Percentiles rank a stretch among this genome's conserved stretches.
Conservation (phyloP, 371 early-diverging fungal genomes). For the Apophysomyces sp. region DNA sequence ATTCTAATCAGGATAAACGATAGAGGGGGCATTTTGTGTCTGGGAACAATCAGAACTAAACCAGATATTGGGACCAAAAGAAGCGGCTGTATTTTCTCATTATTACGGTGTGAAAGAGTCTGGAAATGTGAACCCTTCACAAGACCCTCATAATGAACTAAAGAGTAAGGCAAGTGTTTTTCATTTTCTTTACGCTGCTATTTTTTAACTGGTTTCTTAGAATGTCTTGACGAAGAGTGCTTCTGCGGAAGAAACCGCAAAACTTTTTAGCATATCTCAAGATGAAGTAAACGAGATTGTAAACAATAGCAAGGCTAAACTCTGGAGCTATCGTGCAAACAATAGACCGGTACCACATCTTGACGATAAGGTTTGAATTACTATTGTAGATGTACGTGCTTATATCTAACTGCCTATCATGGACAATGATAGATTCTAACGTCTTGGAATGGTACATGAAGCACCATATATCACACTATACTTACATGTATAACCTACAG, state of each 20-base stretch:
- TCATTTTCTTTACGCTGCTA: background rate
- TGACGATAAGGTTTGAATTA: constrained; percentile 57
- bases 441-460: background rate
- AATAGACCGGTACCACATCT: constrained; percentile 59
- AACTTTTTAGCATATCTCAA: background rate
- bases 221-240: background rate
- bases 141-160: constrained; percentile 65
- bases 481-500: constrained; percentile 11
- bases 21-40: constrained; percentile 70
- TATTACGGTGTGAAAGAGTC: constrained; percentile 50
- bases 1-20: background rate
- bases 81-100: constrained; percentile 39
- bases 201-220: background rate
- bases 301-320: constrained; percentile 10
- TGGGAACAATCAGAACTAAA: constrained; percentile 58
- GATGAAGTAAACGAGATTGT: constrained; percentile 5
- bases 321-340: constrained; percentile 45
- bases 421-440: background rate
- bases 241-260: background rate
- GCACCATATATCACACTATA: background rate
- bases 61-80: constrained; percentile 30
- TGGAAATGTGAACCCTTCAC: constrained; percentile 58
- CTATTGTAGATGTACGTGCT: background rate
- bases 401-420: background rate
- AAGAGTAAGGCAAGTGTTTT: constrained; percentile 40